Base-by-base conservation (phyloP, 1,284 basidiomycete genomes). In the Ustilago curta region DNA sequence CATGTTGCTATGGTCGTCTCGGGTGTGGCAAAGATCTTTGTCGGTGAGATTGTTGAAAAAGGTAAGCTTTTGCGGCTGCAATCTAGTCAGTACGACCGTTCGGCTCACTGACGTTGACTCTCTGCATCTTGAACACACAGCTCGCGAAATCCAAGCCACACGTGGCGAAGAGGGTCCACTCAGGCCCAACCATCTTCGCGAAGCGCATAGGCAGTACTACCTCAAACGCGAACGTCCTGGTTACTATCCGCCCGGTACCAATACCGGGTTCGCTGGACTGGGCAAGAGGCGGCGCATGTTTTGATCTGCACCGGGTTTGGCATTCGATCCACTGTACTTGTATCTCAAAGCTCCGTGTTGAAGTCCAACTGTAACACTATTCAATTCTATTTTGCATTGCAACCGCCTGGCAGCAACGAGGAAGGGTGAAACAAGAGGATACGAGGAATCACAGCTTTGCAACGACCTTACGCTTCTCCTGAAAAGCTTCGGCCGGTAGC, bases 31-130 rank as follows among this genome's bases (percentile, higher is more conserved):
- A 96, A 96, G 83, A 93, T 95, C 2, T 96, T 96, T 78, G 92
- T 96, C 9, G 94, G 94, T 2, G 93, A 95, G 84, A 92, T 95
- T 6, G 89, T 95, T 21, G 93, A 95, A 84, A 91, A 91, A 87
- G 45, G 45, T 47, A 29, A 29, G 45, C 14, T 18, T 21, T 3
- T 4, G 11, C 14, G 5, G 25, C 43, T 12, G 12, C 8, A 19
- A 19, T 44, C 19, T 12, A 23, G 35, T 37, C 12, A 37, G 14
- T 12, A 11, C 35, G 2, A 37, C 35, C 4, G 35, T 11, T 16
- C 35, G 12, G 3, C 35, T 16, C 14, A 37, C 35, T 37, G 6
- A 37, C 35, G 6, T 5, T 5, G 16, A 4, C 12, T 37, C 35
- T 37, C 2, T 16, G 2, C 12, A 14, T 5, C 21, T 23, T 44